A percentile compares a stretch with the other conserved stretches of the same genome.
Conservation (phyloP, 2,329 filamentous ascomycete species). For the Neurospora sp. region DNA sequence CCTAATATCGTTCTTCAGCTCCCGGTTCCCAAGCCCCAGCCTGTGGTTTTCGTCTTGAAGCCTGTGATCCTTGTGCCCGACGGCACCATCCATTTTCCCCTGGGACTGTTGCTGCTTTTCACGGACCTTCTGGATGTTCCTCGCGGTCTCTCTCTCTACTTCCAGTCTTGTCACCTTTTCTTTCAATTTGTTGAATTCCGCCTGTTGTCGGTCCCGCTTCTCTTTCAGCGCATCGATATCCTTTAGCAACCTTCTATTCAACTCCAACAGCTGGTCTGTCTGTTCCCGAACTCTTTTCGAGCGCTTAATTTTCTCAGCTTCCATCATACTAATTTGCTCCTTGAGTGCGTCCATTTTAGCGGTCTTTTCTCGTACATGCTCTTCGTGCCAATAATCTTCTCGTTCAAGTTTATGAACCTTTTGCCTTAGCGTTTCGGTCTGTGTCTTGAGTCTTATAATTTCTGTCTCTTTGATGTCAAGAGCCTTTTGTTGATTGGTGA, state of each 20-base stretch:
- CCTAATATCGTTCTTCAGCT: neutral
- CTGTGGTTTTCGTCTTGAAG: neutral
- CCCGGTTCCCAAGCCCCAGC: neutral
- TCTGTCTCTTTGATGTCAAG: neutral
- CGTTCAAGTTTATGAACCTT: neutral
- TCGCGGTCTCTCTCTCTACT: neutral
- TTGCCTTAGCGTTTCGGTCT: neutral
- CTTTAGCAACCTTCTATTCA: neutral
- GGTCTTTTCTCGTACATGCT: neutral
- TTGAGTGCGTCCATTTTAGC: neutral
- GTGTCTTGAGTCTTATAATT: neutral
- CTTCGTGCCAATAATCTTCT: neutral
- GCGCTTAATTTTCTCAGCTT: neutral
- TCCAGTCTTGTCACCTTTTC: neutral
- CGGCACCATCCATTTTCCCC: neutral
- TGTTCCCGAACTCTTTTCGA: neutral
- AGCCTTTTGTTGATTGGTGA: neutral
- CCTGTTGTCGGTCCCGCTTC: neutral
- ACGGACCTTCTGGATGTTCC: neutral
- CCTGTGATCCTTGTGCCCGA: neutral
- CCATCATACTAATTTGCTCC: neutral
- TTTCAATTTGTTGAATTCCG: neutral
- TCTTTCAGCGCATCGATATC: neutral
- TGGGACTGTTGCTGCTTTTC: neutral
- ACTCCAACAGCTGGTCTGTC: neutral